A percentile compares a stretch with the other conserved stretches of the same genome.
Conservation (phyloP, 257 asterid species). For the Apocynum venetum region DNA sequence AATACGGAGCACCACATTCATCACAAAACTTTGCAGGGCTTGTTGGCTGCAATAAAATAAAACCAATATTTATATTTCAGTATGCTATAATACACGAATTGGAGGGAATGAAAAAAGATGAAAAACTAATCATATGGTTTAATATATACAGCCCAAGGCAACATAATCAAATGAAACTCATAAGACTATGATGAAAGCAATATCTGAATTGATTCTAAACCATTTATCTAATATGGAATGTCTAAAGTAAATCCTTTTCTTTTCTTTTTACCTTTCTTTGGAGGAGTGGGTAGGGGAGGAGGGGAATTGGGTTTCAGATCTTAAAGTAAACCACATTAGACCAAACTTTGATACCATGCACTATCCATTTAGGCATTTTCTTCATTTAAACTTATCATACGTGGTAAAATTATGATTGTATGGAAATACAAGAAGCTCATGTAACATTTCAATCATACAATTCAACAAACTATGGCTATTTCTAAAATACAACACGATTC, state of each 20-base stretch:
- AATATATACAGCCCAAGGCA: background rate
- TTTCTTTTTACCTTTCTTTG: no score
- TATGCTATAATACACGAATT: background rate
- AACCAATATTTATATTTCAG: background rate
- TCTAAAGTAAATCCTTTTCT: no score
- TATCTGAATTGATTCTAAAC: background rate
- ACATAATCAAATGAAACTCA: background rate
- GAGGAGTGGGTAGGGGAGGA: no score
- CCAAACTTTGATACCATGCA: no score
- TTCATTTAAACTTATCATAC: background rate
- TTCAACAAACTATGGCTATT: background rate
- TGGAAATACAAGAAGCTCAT: background rate
- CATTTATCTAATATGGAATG: no score
- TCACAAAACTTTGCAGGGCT: conserved; percentile 93
- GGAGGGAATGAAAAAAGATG: background rate
- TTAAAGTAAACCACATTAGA: no score
- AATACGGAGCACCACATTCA: conserved; percentile 79
- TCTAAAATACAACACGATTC: background rate
- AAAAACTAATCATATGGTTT: no score
- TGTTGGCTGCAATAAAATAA: conserved; percentile 46
- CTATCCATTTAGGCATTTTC: background rate
- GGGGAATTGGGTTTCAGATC: no score
- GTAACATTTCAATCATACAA: background rate
- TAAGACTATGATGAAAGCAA: background rate
- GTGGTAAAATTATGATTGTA: background rate